phyloP scores from a whole-genome alignment of 495 filamentous ascomycete genomes.

The Hypoxylon intermedium region DNA sequence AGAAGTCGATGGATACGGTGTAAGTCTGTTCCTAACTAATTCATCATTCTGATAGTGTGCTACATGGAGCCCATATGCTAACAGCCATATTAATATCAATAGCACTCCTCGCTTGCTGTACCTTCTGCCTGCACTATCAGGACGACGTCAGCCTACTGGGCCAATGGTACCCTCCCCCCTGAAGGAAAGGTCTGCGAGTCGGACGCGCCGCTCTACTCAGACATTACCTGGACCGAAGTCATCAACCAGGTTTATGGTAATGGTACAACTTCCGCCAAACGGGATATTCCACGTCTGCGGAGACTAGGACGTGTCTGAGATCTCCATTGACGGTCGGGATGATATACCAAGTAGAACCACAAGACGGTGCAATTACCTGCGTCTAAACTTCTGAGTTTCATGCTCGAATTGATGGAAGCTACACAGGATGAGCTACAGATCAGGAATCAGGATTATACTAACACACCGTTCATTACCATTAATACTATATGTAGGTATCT shows the following conservation, averaged over 20 bases:
- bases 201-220: slow-evolving; percentile 14
- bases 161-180: slow-evolving; percentile 19
- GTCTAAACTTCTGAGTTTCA: no score
- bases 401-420: no score
- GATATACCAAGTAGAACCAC: not conserved
- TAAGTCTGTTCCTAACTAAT: slow-evolving; percentile 50
- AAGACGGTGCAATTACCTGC: no score
- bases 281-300: not conserved
- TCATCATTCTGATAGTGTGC: not conserved
- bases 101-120: slow-evolving; percentile 18
- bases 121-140: slow-evolving; percentile 29
- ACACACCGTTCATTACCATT: no score
- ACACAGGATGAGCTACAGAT: no score
- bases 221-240: slow-evolving; percentile 31
- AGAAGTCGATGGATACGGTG: slow-evolving; percentile 61
- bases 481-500: no score
- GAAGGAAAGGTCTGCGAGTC: slow-evolving; percentile 24
- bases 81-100: not conserved
- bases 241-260: slow-evolving; percentile 25
- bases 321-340: not conserved
- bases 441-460: no score
- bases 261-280: slow-evolving; percentile 15
- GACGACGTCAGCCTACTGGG: slow-evolving; percentile 21
- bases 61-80: not conserved
- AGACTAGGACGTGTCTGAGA: not conserved